Evolutionary conservation across 2,329 filamentous ascomycete species (phyloP).

Genomic region (Aspergillus texensis): DNA sequence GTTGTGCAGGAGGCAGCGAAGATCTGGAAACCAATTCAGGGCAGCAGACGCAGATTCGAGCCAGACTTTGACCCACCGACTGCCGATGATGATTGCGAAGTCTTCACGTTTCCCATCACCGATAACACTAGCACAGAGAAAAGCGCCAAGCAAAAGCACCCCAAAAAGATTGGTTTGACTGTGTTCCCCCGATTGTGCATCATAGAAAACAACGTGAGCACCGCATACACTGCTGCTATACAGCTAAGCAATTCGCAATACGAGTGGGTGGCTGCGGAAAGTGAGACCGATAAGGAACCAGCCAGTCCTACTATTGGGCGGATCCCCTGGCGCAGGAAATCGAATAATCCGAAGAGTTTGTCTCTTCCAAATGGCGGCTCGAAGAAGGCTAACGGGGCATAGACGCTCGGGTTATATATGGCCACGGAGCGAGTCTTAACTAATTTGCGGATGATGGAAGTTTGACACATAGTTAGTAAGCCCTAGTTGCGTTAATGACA

Average conservation of each 20-base stretch:
- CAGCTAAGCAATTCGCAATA: neutral
- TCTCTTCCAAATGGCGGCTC: neutral
- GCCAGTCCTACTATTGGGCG: neutral
- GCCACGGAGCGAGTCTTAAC: too few species aligned
- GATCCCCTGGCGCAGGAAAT: neutral
- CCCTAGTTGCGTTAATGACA: too few species aligned
- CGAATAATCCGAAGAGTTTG: neutral
- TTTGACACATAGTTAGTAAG: too few species aligned
- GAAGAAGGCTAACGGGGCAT: neutral
- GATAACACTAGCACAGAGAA: neutral
- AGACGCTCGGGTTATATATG: too few species aligned
- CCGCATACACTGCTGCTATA: neutral
- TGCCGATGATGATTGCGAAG: neutral
- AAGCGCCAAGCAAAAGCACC: neutral
- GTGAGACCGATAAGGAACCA: neutral
- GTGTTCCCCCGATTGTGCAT: neutral
- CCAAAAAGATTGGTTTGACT: neutral
- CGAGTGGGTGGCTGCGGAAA: neutral
- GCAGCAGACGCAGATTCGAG: neutral
- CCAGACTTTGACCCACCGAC: neutral
- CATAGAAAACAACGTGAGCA: neutral
- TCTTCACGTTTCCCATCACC: neutral
- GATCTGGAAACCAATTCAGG: neutral
- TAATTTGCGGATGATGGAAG: rapidly evolving
- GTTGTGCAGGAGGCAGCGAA: neutral